phyloP scores from a whole-genome alignment of 768 basidiomycete genomes.

The Suillus bovinus region DNA sequence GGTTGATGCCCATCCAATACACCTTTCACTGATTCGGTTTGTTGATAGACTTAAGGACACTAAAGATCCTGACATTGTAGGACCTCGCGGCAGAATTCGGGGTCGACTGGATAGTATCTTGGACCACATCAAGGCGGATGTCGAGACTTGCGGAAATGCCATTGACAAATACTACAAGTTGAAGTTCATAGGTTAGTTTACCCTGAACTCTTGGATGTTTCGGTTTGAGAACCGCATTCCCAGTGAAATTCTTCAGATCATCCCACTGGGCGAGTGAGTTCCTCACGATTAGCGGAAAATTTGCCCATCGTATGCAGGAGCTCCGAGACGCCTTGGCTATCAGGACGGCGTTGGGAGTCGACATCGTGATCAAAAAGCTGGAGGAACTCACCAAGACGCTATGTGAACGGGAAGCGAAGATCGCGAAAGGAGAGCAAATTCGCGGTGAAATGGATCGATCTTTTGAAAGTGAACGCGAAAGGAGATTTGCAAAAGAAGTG shows the following conservation, averaged over 20 bases:
- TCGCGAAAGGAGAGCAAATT: constrained; percentile 18
- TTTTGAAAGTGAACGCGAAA: too few species aligned
- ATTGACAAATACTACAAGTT: constrained; percentile 50
- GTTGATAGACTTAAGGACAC: constrained; percentile 31
- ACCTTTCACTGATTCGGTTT: not conserved
- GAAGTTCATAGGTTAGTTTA: constrained; percentile 37
- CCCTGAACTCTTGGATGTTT: not conserved
- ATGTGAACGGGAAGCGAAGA: constrained; percentile 29
- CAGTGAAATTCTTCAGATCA: constrained; percentile 34
- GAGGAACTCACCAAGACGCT: not conserved
- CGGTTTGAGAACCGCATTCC: constrained; percentile 11
- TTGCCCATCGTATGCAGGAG: constrained; percentile 36
- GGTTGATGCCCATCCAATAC: accelerated
- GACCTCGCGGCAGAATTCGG: constrained; percentile 34
- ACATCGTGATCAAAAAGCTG: constrained; percentile 23
- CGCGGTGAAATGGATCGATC: constrained; percentile 35
- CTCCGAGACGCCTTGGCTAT: constrained; percentile 39
- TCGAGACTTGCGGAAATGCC: constrained; percentile 43
- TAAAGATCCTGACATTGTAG: constrained; percentile 22
- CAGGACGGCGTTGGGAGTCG: constrained; percentile 38
- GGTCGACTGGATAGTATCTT: constrained; percentile 35
- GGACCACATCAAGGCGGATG: constrained; percentile 37
- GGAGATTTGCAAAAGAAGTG: too few species aligned
- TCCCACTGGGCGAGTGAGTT: constrained; percentile 41
- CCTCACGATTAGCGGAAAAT: constrained; percentile 31